Evolutionary conservation across 805 yeast genomes (phyloP).

Genomic region (Candida manassasensis): DNA sequence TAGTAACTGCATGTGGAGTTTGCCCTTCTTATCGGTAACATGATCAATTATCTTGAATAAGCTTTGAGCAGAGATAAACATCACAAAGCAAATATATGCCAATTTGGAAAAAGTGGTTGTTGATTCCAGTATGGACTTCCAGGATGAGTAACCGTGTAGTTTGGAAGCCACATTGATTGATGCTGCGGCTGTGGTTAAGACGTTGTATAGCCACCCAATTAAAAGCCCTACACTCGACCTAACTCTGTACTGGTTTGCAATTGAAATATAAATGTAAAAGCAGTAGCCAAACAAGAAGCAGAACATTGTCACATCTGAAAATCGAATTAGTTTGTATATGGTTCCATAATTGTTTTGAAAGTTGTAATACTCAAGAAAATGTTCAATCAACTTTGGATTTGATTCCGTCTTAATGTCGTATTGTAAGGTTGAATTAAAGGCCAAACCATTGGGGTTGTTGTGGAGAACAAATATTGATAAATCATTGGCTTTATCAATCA

Average conservation of each 20-base stretch:
- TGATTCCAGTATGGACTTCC: slow-evolving; percentile 27
- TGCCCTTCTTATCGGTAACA: slow-evolving; percentile 20
- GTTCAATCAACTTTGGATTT: slow-evolving; percentile 10
- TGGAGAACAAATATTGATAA: slow-evolving; percentile 22
- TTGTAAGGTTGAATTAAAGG: neutral
- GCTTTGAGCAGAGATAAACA: slow-evolving; percentile 27
- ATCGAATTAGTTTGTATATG: neutral
- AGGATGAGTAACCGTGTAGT: slow-evolving; percentile 14
- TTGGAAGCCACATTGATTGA: slow-evolving; percentile 21
- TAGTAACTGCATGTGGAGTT: slow-evolving; percentile 2
- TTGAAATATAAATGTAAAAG: slow-evolving; percentile 20
- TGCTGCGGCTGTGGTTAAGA: slow-evolving; percentile 21
- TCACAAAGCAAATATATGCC: slow-evolving; percentile 18
- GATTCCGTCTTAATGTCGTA: slow-evolving; percentile 4
- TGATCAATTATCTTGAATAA: slow-evolving; percentile 24
- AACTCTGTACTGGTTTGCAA: slow-evolving; percentile 31
- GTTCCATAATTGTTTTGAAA: slow-evolving; percentile 6
- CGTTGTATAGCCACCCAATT: slow-evolving; percentile 31
- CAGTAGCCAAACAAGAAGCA: slow-evolving; percentile 6
- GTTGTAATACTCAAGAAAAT: slow-evolving; percentile 12
- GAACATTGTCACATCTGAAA: slow-evolving; percentile 1
- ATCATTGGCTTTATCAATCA: slow-evolving; percentile 21
- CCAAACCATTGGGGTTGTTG: neutral
- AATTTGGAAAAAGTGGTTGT: slow-evolving; percentile 19
- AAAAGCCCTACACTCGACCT: slow-evolving; percentile 32